These are phyloP conservation scores for Leishmania tarentolae DNA, from an alignment of 208 protist genomes.

Conservation along the genomic window DNA sequence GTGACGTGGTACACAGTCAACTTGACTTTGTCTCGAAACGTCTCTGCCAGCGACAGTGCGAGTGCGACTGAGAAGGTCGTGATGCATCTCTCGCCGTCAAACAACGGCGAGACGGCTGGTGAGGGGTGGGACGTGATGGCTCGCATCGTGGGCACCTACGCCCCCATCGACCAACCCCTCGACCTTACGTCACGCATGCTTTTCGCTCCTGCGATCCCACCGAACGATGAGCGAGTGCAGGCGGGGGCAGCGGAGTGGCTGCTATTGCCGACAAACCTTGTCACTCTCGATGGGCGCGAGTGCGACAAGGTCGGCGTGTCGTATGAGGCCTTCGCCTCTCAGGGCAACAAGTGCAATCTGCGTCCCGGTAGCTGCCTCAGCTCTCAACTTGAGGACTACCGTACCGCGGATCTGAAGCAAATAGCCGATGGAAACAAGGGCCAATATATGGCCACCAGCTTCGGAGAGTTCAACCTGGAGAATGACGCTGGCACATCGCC, in stretches of 20 bases:
- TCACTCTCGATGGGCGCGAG: slow-evolving; percentile 70
- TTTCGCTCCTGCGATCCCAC: slow-evolving; percentile 59
- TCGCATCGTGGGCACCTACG: slow-evolving; percentile 77
- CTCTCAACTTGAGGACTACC: slow-evolving; percentile 84
- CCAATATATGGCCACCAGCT: slow-evolving; percentile 65
- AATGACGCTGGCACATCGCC: slow-evolving; percentile 22
- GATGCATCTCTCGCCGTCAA: slow-evolving; percentile 57
- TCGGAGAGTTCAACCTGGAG: slow-evolving; percentile 56
- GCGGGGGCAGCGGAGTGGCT: slow-evolving; percentile 77
- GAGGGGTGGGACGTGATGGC: slow-evolving; percentile 48
- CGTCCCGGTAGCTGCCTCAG: slow-evolving; percentile 71
- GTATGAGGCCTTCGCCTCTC: slow-evolving; percentile 82
- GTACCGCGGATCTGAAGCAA: slow-evolving; percentile 42
- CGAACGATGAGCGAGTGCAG: slow-evolving; percentile 39
- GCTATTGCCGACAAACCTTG: slow-evolving; percentile 57
- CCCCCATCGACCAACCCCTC: slow-evolving; percentile 49
- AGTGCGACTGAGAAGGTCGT: slow-evolving; percentile 6
- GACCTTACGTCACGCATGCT: slow-evolving; percentile 72
- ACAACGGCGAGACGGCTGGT: slow-evolving; percentile 31
- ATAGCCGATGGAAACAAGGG: slow-evolving; percentile 43
- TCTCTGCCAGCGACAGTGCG: slow-evolving; percentile 7
- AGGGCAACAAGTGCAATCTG: slow-evolving; percentile 71
- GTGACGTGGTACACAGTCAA: slow-evolving; percentile 65
- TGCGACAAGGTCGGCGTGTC: slow-evolving; percentile 92
- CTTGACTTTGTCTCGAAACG: slow-evolving; percentile 44